Evolutionary conservation across 2,329 filamentous ascomycete species (phyloP), one percentile per base, ranked within the genome.

Genomic region (Aspergillus neotritici): DNA sequence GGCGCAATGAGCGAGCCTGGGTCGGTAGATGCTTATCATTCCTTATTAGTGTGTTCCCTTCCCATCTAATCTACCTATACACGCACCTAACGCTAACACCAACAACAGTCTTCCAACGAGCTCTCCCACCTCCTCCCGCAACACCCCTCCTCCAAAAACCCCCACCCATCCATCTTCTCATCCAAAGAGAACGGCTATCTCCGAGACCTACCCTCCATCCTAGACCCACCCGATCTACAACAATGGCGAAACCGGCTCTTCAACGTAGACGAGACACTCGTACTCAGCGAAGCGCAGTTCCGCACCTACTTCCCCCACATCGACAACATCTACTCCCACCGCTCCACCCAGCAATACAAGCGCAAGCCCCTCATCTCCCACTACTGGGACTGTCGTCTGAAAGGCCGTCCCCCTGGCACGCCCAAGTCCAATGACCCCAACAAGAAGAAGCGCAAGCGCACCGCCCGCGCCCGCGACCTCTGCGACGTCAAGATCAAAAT

Each of bases 401-500:
- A 90, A 66, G 86, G 86, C 16, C 77, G 86, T 0, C 85, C 86
- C 0, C 82, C 86, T 0, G 86, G 86, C 25, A 90, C 86, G 4
- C 83, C 84, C 46, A 89, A 90, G 62, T 86, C 84, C 1, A 80
- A 85, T 36, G 85, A 90, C 55, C 86, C 86, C 0, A 82, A 80
- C 61, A 89, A 88, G 71, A 89, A 87, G 74, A 89, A 88, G 65
- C 77, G 86, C 31, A 89, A 87, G 66, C 80, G 86, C 17, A 80
- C 77, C 30, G 83, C 83, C n/a, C 75, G 86, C 33, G 81, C 86
- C 63, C 75, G 84, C 10, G 84, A 89, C 66, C 73, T 89, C n/a
- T 91, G 86, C 62, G 85, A 90, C 63, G 86, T 90, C 51, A 90
- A 90, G 67, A 88, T 90, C 63, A 90, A 89, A 64, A 87, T 90